Base-by-base conservation (phyloP, 345 rosid species). In the Adansonia digitata region DNA sequence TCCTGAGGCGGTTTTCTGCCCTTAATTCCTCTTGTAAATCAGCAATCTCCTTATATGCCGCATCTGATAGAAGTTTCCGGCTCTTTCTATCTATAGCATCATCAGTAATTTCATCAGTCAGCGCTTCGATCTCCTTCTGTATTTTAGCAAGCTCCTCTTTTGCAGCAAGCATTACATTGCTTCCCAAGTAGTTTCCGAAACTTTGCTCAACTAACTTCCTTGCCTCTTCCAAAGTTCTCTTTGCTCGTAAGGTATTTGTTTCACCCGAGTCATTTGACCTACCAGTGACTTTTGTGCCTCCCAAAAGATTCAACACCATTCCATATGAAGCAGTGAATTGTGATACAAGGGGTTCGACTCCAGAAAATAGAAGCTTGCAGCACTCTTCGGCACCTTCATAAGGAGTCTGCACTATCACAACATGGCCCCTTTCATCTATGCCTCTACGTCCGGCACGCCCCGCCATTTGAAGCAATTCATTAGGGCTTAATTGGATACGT, bases 371-470 rank as follows among this genome's bases (percentile, higher is more conserved):
- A 79, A 95, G 83, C 80, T 93, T 91, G 83, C 92, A 91, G 81
- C 94, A 86, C 74, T 89, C 98, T 83, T 95, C 98, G 46, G 97
- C 96, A 72, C 94, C 99, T 89, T 95, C 99, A 69, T 85, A 83
- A 53, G 97, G 78, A 70, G 92, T 82, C 85, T 91, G 99, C 76
- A 92, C 81, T 76, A 92, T 81, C 63, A 92, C 97, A 24, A 91
- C 95, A 74, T 94, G 87, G 35, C 98, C 99, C 79, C 77, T 86
- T 75, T 88, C 84, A 81, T 95, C 99, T 75, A 89, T 92, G 63
- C 98, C 99, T 84, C 97, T 88, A 51, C 97, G 94, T 76, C 99
- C 99, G 81, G 98, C 97, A 72, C 99, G 95, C 13, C 99, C 99
- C 0, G 99, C 98, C 99, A 95, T 92, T 81, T 92, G 99, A 77